Evolutionary conservation across 78 protist genomes (phyloP), one percentile per base, ranked within the genome.

Genomic region (Tieghemostelium lacteum): DNA sequence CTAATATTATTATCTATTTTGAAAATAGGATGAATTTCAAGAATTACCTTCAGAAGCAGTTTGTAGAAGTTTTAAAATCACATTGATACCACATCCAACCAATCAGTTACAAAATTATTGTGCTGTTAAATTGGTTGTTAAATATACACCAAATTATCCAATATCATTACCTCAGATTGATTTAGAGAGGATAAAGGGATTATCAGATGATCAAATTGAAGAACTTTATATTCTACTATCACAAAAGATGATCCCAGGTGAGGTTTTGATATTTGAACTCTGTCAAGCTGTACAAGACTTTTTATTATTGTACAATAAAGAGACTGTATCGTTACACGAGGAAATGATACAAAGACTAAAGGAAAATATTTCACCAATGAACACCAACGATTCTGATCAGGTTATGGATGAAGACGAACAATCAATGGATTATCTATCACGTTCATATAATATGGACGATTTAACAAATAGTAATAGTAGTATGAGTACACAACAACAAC

Each of bases 141-240:
- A 65, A 57, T 80, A 80, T 80, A 31, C 88, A 80, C 88, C 88
- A 80, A 66, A 54, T 29, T 80, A 80, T 55, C 88, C 88, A 55
- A 22, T 16, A 22, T 34, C 88, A 55, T 67, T 80, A 57, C 88
- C 88, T 22, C 34, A 36, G 10, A 55, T 80, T 54, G 76, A 67
- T 10, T 55, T 80, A 1, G 88, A 80, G 40, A 80, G 63, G 10
- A 61, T 80, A 22, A 64, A 49, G 33, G 88, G 88, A 55, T 57
- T 80, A 67, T 80, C 88, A 29, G 88, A 80, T 67, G 88, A 80
- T 52, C 74, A 65, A 29, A 80, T 80, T 20, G 76, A 55, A 4
- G 88, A 80, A 57, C 28, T 65, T 0, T 36, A 42, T 67, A 54
- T 67, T 37, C 20, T 80, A 20, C 49, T 80, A 45, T 33, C 42